Evolutionary conservation across 805 yeast species (phyloP), one percentile per base, ranked within the genome.

Genomic region (Yarrowia deformans): DNA sequence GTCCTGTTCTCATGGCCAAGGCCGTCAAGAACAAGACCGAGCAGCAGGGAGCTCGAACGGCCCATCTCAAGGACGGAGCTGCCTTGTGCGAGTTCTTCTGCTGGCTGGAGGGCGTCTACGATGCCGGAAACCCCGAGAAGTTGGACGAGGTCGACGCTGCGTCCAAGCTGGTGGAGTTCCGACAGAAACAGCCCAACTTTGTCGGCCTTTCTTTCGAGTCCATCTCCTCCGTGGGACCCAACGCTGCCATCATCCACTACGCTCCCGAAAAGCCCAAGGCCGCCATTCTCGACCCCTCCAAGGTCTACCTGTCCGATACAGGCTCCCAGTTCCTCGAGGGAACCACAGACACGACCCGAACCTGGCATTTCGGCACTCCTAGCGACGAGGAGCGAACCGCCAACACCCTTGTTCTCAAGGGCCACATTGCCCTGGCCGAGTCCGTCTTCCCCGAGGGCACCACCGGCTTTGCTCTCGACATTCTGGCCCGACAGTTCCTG

Each of bases 311-410:
- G 71, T 82, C 91, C 70, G 99, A 95, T 77, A 87, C 97, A 1
- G 99, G 99, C 4, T 91, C 95, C 0, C 99, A 95, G 74, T 94
- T 86, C 75, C 77, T 89, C 29, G 97, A 93, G 75, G 99, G 99
- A 12, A 95, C 99, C 0, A 95, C 99, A 0, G 99, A 95, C 77
- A 91, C 94, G 35, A 95, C 99, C 0, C 84, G 99, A 74, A 92
- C 98, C 0, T 79, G 87, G 63, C 94, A 91, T 77, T 89, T 92
- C 76, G 80, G 80, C 10, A 77, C 78, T 1, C 91, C 94, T 16
- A 74, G 84, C 0, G 74, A 73, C 18, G 90, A 89, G 71, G 89
- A 89, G 75, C 82, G 80, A 43, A 84, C 83, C 72, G 87, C 87
- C 67, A 94, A 91, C 77, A 90, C 98, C 0, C 80, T 91, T 54